These are phyloP conservation scores for Phytophthora vignae DNA, from an alignment of 352 stramenopile genomes.

Conservation along the genomic window DNA sequence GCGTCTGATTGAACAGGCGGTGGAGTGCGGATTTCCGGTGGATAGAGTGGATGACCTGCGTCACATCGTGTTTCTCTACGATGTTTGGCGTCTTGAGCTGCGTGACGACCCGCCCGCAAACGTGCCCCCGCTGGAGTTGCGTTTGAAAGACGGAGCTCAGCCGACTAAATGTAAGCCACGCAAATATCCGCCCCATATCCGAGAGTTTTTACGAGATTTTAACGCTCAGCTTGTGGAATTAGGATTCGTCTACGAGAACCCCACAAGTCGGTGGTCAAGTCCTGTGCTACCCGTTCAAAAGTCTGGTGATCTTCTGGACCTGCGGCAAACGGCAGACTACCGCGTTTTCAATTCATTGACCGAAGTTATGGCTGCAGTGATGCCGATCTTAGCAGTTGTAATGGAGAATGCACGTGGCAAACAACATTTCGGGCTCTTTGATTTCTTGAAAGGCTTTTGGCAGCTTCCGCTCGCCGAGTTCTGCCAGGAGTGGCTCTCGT, in stretches of 20 bases:
- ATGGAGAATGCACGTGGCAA: background rate
- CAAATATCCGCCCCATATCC: background rate
- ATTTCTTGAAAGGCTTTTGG: constrained; percentile 14
- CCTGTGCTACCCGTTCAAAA: no score
- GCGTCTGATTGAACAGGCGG: background rate
- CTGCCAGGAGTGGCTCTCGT: constrained; percentile 26
- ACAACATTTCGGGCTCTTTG: constrained; percentile 17
- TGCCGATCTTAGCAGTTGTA: no score
- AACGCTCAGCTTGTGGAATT: background rate
- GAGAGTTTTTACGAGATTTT: background rate
- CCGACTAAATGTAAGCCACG: background rate
- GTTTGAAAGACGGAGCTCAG: background rate
- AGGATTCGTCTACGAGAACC: no score
- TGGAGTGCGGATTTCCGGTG: constrained; percentile 15
- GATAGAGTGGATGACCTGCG: constrained; percentile 3
- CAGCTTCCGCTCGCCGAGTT: constrained; percentile 5
- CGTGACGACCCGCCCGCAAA: background rate
- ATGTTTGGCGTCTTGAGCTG: background rate
- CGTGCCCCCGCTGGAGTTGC: background rate
- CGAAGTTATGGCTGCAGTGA: constrained; percentile 3
- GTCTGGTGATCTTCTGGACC: no score
- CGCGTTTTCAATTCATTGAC: background rate
- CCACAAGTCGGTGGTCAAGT: no score
- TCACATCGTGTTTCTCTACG: background rate
- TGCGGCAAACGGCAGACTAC: no score